Base-by-base conservation (phyloP, 192 early-diverging fungal genomes). In the Coemansia sp. region DNA sequence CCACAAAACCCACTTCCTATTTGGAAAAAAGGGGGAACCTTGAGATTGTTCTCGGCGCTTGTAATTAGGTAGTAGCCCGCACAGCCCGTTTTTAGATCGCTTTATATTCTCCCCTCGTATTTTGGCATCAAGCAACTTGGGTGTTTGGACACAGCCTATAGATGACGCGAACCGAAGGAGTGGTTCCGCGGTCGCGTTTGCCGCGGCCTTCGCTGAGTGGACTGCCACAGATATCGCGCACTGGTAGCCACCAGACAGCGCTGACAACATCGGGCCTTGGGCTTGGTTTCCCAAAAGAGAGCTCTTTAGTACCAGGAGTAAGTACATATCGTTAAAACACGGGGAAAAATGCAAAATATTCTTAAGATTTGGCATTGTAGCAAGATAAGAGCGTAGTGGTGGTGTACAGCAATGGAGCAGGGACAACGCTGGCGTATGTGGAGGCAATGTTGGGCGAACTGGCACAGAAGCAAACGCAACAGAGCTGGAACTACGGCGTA, bases 391-490 rank as follows among this genome's bases (percentile, higher is more conserved):
- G 51, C 41, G 73, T 50, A 3, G 33, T 65, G 13, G 53, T 76
- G 37, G 45, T 76, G 8, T 70, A 65, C 43, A 46, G 59, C 40
- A 28, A 28, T 45, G 30, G 28, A 6, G 19, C 31, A 20, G 73
- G 67, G 2, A 70, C 59, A 2, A 70, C 62, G 1, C 41, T 69
- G 36, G 26, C 63, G n/a, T 76, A 70, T 40, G 55, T 70, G n/a
- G 73, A 70, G 28, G 69, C 73, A 3, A 70, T 69, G 63, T 55
- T 76, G 5, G 50, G 36, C 11, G 66, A 76, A 51, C 66, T 76
- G 30, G 26, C 52, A 14, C 37, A 28, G 15, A 57, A 36, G 37
- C 28, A 56, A 11, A 13, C 63, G 2, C 45, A 69, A 14, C 31
- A 36, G 26, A 44, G 35, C 12, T 64, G 59, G 67, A 51, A 40